A percentile compares a stretch with the other conserved stretches of the same genome.
These are phyloP conservation scores for Populus hybrid DNA, from an alignment of 441 rosid genomes.

Conservation along the genomic window DNA sequence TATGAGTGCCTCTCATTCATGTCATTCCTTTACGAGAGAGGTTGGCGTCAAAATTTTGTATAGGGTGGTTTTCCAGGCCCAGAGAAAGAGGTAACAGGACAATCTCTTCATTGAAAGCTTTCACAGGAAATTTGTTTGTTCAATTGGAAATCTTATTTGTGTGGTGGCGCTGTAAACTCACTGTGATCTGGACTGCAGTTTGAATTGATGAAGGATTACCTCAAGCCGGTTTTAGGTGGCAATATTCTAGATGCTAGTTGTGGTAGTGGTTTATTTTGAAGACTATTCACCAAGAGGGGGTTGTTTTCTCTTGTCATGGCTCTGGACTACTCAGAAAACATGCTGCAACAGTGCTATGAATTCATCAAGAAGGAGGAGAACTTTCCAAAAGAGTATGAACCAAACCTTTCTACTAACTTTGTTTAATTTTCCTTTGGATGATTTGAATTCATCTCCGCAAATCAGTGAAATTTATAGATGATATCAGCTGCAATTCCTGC, in stretches of 20 bases:
- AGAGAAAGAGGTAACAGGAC: conserved; percentile 67
- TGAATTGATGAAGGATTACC: conserved; percentile 67
- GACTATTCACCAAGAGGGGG: conserved; percentile 67
- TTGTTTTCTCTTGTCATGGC: conserved; percentile 72
- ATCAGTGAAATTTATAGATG: background rate
- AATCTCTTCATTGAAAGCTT: conserved; percentile 12
- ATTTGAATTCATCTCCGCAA: background rate
- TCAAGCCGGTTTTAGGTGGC: conserved; percentile 76
- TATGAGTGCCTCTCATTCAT: conserved; percentile 22
- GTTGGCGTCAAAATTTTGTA: conserved; percentile 80
- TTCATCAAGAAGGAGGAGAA: conserved; percentile 52
- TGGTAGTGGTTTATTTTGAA: conserved; percentile 80
- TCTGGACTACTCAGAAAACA: conserved; percentile 85
- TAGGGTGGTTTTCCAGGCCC: conserved; percentile 83
- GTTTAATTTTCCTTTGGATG: background rate
- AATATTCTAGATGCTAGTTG: conserved; percentile 87
- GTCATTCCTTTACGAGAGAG: conserved; percentile 78
- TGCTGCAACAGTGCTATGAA: conserved; percentile 72
- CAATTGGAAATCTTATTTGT: background rate
- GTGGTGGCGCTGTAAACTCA: conserved; percentile 16
- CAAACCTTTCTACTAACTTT: conserved; percentile 1
- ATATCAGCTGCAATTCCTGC: background rate
- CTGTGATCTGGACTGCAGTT: conserved; percentile 42
- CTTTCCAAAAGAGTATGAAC: conserved; percentile 65
- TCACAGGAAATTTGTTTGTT: background rate